Conservation (phyloP, 257 asterid genomes). For the Salvia rosmarinus region DNA sequence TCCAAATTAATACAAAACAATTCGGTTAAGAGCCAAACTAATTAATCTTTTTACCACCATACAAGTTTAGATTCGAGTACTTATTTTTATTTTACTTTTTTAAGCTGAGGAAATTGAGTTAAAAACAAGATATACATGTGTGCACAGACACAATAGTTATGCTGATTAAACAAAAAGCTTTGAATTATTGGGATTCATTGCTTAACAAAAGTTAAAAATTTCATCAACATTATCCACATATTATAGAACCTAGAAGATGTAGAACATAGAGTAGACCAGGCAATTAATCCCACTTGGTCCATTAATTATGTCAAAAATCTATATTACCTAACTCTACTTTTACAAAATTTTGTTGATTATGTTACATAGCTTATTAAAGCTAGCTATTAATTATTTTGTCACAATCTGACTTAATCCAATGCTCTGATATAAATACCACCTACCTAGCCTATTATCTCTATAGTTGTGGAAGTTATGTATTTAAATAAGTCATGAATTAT, state of each 20-base stretch:
- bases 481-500: background rate
- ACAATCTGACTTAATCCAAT: slow-evolving; percentile 26
- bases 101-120: background rate
- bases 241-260: background rate
- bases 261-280: slow-evolving; percentile 9
- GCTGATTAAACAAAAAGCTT: background rate
- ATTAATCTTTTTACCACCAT: no score
- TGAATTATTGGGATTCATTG: slow-evolving; percentile 20
- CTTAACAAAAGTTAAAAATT: slow-evolving; percentile 14
- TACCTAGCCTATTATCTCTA: slow-evolving; percentile 27
- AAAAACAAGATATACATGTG: background rate
- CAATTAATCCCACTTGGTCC: slow-evolving; percentile 19
- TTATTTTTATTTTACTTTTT: background rate
- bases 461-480: background rate
- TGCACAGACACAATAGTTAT: background rate
- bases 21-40: no score
- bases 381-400: slow-evolving; percentile 31
- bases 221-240: slow-evolving; percentile 1
- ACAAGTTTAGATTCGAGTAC: background rate
- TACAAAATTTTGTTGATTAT: slow-evolving; percentile 20
- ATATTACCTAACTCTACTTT: slow-evolving; percentile 18
- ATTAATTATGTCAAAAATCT: slow-evolving; percentile 24
- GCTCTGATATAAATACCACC: slow-evolving; percentile 30
- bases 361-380: slow-evolving; percentile 24
- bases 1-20: no score